Conservation (phyloP, 805 yeast genomes). For the Wickerhamomyces rabaulensis region DNA sequence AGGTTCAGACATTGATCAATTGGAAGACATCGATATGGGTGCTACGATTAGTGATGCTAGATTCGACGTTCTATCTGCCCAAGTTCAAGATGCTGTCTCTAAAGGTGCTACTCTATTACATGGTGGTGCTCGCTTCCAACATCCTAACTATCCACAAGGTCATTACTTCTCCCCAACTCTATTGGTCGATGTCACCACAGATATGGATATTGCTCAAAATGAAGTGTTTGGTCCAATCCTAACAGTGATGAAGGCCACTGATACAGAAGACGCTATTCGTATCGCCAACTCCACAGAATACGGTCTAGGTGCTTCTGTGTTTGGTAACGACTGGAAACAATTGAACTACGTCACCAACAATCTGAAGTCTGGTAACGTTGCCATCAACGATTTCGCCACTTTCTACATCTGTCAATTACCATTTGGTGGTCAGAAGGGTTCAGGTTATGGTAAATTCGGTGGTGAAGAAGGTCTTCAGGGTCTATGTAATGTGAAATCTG, state of each 20-base stretch:
- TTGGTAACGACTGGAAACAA: conserved; percentile 57
- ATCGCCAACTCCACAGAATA: conserved; percentile 81
- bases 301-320: conserved; percentile 91
- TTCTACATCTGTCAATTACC: conserved; percentile 94
- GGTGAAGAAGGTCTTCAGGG: conserved; percentile 97
- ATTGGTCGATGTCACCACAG: conserved; percentile 70
- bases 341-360: conserved; percentile 59
- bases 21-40: conserved; percentile 91
- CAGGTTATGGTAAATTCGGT: conserved; percentile 97
- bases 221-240: conserved; percentile 95
- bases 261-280: conserved; percentile 61
- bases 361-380: conserved; percentile 84
- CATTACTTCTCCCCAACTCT: conserved; percentile 91
- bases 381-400: conserved; percentile 96
- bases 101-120: conserved; percentile 74
- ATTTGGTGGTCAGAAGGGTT: conserved; percentile 89
- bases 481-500: conserved; percentile 78
- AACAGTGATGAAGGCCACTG: conserved; percentile 67
- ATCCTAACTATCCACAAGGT: conserved; percentile 94
- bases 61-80: conserved; percentile 58
- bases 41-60: conserved; percentile 84
- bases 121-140: conserved; percentile 79
- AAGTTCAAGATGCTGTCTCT: conserved; percentile 67
- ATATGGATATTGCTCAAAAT: conserved; percentile 75
- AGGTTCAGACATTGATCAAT: conserved; percentile 90